Percentiles rank a stretch among this genome's conserved stretches.
phyloP scores from a whole-genome alignment of 495 filamentous ascomycete species.

The Cetradonia linearis region DNA sequence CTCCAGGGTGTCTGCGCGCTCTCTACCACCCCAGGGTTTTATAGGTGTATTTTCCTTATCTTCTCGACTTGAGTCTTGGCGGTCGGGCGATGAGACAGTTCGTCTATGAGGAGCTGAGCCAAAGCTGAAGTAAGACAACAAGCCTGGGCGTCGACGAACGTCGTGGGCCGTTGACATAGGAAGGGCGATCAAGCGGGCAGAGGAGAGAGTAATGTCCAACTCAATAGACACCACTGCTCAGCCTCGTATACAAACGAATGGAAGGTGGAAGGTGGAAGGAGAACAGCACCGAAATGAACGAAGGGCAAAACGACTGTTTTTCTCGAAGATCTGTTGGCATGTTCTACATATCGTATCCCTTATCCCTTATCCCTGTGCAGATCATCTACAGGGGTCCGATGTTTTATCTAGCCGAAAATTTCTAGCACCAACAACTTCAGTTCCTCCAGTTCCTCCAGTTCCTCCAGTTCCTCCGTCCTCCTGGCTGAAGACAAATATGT shows the following conservation, averaged over 20 bases:
- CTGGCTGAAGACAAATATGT: too few species aligned
- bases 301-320: not conserved
- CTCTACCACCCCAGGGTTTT: constrained; percentile 18
- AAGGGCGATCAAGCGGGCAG: constrained; percentile 8
- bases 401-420: not conserved
- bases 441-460: not conserved
- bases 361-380: not conserved
- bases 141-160: constrained; percentile 32
- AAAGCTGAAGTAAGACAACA: constrained; percentile 43
- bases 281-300: too few species aligned
- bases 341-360: not conserved
- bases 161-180: constrained; percentile 37
- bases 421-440: not conserved
- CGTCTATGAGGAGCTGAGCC: constrained; percentile 28
- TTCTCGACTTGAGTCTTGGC: constrained; percentile 32
- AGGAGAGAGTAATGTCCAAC: not conserved
- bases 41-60: constrained; percentile 37
- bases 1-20: constrained; percentile 32
- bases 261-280: not conserved
- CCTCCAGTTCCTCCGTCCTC: not conserved
- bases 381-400: constrained; percentile 1
- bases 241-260: not conserved
- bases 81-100: constrained; percentile 34
- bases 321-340: not conserved
- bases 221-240: constrained; percentile 1